A percentile compares a stretch with the other conserved stretches of the same genome.
These are phyloP conservation scores for Elongisporangium undulatum DNA, from an alignment of 352 stramenopile genomes.

Conservation along the genomic window DNA sequence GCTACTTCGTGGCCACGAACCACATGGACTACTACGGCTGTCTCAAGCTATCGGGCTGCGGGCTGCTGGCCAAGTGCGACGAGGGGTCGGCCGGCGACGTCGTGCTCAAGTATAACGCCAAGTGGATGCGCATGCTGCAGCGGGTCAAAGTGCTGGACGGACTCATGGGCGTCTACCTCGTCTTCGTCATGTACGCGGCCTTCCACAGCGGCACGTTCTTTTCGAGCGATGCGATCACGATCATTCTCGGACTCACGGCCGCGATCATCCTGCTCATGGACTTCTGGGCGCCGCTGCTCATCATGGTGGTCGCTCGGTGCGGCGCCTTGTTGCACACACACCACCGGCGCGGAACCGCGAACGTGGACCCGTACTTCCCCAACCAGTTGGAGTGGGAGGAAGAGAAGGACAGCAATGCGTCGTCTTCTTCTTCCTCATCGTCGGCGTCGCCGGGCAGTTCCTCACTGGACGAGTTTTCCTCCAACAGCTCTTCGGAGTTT, in stretches of 20 bases:
- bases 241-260: constrained; percentile 36
- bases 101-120: constrained; percentile 62
- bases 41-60: constrained; percentile 40
- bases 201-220: constrained; percentile 59
- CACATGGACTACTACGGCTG: constrained; percentile 61
- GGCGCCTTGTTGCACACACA: constrained; percentile 42
- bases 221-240: constrained; percentile 27
- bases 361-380: constrained; percentile 60
- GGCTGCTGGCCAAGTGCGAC: constrained; percentile 25
- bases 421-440: constrained; percentile 5
- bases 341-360: constrained; percentile 45
- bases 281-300: constrained; percentile 58
- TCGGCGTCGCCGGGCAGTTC: constrained; percentile 10
- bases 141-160: constrained; percentile 56
- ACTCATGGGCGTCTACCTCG: constrained; percentile 48
- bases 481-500: no score
- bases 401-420: constrained; percentile 14
- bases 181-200: constrained; percentile 68
- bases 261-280: constrained; percentile 52
- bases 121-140: constrained; percentile 56
- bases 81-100: constrained; percentile 33
- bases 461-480: neutral
- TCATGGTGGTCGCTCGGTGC: constrained; percentile 63
- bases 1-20: constrained; percentile 49
- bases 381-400: constrained; percentile 72